Evolutionary conservation across 2,329 filamentous ascomycete species (phyloP), one percentile per base, ranked within the genome.

Genomic region (Paraphaeosphaeria minitans): DNA sequence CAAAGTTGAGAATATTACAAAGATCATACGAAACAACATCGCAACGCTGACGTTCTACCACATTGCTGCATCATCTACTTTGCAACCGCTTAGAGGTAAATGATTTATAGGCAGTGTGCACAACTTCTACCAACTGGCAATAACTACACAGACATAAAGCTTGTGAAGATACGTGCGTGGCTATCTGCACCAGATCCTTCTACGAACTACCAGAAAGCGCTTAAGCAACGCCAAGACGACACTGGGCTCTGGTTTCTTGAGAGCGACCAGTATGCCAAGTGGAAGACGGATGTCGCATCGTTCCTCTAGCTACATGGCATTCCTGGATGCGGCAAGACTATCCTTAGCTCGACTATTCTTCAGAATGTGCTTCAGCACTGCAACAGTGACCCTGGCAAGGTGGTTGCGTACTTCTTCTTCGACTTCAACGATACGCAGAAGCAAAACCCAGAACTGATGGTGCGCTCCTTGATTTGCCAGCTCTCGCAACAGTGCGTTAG

Each of bases 401-500:
- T 54, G 6, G 37, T 57, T 3, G 56, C 58, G 22, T 60, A 63
- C 60, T 67, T 66, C 56, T 66, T 53, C 55, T 67, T 66, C 41
- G 61, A 64, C 52, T 79, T 79, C 62, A 75, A 66, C 8, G 67
- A 78, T 49, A 45, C 13, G 2, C 42, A 64, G 12, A 79, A 78
- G 54, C 73, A 79, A 55, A 47, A 52, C 0, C 24, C 70, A 1
- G 67, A 74, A 8, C 59, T 64, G 1, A 67, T 75, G 60, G 4
- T 79, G 3, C 67, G 71, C 10, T 77, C 76, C 13, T 60, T 80
- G 1, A 50, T 78, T n/a, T 56, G 27, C 24, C 78, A 80, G 56
- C 60, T 78, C 3, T 74, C 64, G 39, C 13, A 60, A 24, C 62
- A 69, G 19, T 62, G 51, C 41, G 50, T 43, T 35, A 58, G 60